Evolutionary conservation across 495 filamentous ascomycete genomes (phyloP), one percentile per base, ranked within the genome.

Genomic region (Aspergillus sclerotioniger): DNA sequence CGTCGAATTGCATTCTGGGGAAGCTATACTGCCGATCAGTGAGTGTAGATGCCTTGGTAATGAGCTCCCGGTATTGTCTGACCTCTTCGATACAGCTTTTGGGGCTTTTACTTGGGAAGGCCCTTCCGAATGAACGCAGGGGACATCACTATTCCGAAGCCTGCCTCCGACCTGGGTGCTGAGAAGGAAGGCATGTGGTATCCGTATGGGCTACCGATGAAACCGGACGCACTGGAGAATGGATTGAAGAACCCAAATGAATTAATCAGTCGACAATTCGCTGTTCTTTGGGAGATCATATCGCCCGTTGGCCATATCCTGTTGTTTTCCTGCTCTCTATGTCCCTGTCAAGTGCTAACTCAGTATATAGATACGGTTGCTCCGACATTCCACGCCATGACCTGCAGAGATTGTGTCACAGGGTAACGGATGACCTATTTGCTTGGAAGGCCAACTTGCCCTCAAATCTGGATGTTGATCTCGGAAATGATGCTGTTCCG

Each of bases 1-100:
- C 72, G 79, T 13, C 65, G 72, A 15, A 65, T 75, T 10, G 64
- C 73, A 7, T 82, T 82, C 48, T 81, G 79, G 79, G 79, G 76
- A 12, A 78, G 72, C n/a, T 82, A 78, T 60, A 66, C 74, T 20
- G 74, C 76, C 31, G 78, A 82, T 41, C 73, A 80, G 78, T 80
- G 60, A 71, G 75, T 67, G n/a, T 28, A 19, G n/a, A n/a, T 7
- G 0, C 21, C 4, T 9, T 28, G 8, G 16, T 16, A 19, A 32
- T 12, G 28, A 19, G 13, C 4, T 6, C 8, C 9, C 4, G 51
- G 10, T 16, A 0, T 1, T 28, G 3, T 48, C 32, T 53, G 16
- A 58, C 41, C 53, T 41, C 56, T 47, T 31, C 8, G 7, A 39
- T 39, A 3, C 44, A 79, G 76, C 54, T 77, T 77, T 51, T 80